Conservation (phyloP, 352 stramenopile species). For the Albugo laibachii region DNA sequence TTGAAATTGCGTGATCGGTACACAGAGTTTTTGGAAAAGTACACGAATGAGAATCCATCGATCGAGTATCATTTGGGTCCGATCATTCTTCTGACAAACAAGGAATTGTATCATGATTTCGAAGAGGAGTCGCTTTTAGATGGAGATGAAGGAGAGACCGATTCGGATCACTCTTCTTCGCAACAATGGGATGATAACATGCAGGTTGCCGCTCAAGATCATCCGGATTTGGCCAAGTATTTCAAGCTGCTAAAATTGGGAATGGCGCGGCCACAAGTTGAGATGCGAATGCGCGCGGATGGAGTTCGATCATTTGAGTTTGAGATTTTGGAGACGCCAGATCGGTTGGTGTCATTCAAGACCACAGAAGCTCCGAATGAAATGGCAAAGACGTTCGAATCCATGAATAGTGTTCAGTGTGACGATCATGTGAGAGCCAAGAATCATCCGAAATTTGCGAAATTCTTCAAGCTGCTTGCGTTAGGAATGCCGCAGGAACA, state of each 20-base stretch:
- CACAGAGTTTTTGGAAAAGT: conserved; percentile 49
- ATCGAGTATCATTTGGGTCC: conserved; percentile 35
- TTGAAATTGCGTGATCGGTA: conserved; percentile 57
- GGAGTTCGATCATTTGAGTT: conserved; percentile 20
- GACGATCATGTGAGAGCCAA: conserved; percentile 21
- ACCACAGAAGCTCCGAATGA: not conserved
- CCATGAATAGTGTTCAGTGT: not conserved
- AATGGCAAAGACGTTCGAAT: not conserved
- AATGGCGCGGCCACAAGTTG: conserved; percentile 44
- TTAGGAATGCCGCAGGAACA: conserved; percentile 70
- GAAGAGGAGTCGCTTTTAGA: not conserved
- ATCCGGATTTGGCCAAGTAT: conserved; percentile 50
- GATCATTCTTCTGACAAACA: conserved; percentile 59
- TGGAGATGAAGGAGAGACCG: not conserved
- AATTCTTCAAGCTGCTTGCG: conserved; percentile 67
- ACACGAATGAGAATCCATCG: conserved; percentile 38
- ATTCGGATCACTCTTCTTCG: not conserved
- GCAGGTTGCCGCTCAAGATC: conserved; percentile 23
- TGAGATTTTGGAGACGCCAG: conserved; percentile 39
- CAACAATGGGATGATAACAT: not conserved
- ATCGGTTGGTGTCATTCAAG: conserved; percentile 2
- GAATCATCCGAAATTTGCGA: conserved; percentile 46
- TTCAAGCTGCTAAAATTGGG: conserved; percentile 71
- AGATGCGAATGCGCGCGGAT: conserved; percentile 51
- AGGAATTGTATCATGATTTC: conserved; percentile 18